A percentile compares a stretch with the other conserved stretches of the same genome.
Evolutionary conservation across 73 alveolate species (phyloP).

Genomic region (Symbiodinium pilosum): DNA sequence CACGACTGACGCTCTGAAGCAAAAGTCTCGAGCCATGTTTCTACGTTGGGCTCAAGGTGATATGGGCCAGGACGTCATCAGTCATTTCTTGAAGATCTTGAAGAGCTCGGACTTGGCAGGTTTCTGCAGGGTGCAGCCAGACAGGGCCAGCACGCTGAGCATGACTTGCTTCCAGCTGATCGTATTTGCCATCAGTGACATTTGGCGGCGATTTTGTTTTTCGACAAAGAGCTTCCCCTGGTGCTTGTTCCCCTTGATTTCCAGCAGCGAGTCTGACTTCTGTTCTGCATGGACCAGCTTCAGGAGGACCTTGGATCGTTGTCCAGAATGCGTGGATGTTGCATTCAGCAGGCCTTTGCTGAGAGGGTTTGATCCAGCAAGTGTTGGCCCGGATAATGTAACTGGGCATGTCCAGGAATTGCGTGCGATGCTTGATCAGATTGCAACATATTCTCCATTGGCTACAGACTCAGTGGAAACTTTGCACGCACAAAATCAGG

Average conservation of each 20-base stretch:
- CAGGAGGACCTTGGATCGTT: not conserved
- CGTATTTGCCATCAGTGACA: conserved; percentile 10
- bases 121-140: not conserved
- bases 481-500: not conserved
- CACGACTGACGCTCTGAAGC: not conserved
- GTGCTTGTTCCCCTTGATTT: not conserved
- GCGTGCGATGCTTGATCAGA: too few species aligned
- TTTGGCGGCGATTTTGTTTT: conserved; percentile 22
- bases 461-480: not conserved
- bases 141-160: not conserved
- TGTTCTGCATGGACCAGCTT: not conserved
- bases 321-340: conserved; percentile 26
- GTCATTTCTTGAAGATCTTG: not conserved
- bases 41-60: conserved; percentile 5
- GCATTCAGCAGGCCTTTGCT: conserved; percentile 17
- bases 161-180: conserved; percentile 17
- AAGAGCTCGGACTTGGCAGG: not conserved
- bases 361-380: not conserved
- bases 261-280: not conserved
- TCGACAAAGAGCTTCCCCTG: conserved; percentile 14
- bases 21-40: not conserved
- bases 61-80: not conserved
- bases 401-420: not conserved
- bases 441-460: not conserved
- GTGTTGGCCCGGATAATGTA: not conserved